Base-by-base conservation (phyloP, 306 rosid species). In the peach (Prunus persica) region DNA sequence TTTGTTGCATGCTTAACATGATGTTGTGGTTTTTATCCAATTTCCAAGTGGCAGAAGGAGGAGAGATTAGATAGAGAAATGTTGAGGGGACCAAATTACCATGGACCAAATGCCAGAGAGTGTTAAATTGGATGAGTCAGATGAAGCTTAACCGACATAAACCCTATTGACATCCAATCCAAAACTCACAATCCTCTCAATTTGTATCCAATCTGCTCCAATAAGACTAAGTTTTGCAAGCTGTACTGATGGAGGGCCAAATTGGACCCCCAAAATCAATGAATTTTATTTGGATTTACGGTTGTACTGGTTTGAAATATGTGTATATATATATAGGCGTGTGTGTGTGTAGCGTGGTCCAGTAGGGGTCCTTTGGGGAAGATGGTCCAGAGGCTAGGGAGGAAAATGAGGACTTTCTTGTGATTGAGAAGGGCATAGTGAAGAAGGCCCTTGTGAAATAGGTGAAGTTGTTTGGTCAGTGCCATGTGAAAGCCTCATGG, bases 401-500 rank as follows among this genome's bases (percentile, higher is more conserved):
- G 45, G 18, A 9, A 0, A 18, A 1, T 56, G 64, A 38, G 80
- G 79, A 67, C 13, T 32, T 78, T 58, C 67, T 71, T 61, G 79
- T 51, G 82, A 67, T 50, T 22, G 72, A 65, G 56, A 54, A 71
- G 78, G 65, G 60, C 52, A 73, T 70, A 72, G 82, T 63, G 79
- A 60, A 65, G 76, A 60, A 47, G 76, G 11, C 20, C 81, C 69
- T 67, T 54, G 62, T 70, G 81, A 52, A 51, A n/a, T 38, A n/a
- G 56, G 79, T 56, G 65, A 43, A 82, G 68, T 61, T 49, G 18
- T 72, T 81, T 62, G 54, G 73, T 69, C 76, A 49, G 71, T 32
- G 47, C 95, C 97, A 89, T 84, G 90, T 89, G 97, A 89, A 72
- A 69, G 79, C 79, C 88, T 58, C 80, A 78, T 84, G 91, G 84